Percentiles rank a stretch among this genome's conserved stretches.
These are phyloP conservation scores for Tricholoma sp. DNA, from an alignment of 768 basidiomycete species.

Conservation along the genomic window DNA sequence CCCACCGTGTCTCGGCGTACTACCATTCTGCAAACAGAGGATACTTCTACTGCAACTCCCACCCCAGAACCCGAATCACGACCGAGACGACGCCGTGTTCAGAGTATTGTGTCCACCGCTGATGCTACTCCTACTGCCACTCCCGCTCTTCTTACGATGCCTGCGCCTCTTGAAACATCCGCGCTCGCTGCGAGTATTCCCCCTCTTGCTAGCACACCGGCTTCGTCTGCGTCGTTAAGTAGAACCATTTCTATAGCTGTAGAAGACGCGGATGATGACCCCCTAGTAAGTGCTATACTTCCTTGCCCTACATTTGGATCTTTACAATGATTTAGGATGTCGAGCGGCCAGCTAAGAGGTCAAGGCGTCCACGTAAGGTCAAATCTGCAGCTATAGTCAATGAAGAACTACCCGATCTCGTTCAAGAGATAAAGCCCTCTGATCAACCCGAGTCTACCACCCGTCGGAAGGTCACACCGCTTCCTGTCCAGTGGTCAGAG, in stretches of 20 bases:
- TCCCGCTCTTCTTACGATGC: not conserved
- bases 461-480: slow-evolving; percentile 19
- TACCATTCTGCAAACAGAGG: slow-evolving; percentile 39
- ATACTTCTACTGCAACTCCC: slow-evolving; percentile 51
- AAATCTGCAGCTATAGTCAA: slow-evolving; percentile 37
- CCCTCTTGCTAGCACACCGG: not conserved
- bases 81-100: slow-evolving; percentile 17
- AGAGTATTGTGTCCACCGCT: slow-evolving; percentile 7
- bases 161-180: not conserved
- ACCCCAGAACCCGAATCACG: slow-evolving; percentile 62
- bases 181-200: not conserved
- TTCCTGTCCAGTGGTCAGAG: slow-evolving; percentile 53
- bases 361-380: slow-evolving; percentile 34
- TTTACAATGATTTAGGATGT: slow-evolving; percentile 20
- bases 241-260: slow-evolving; percentile 13
- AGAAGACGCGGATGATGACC: slow-evolving; percentile 20
- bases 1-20: slow-evolving; percentile 30
- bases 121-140: not conserved
- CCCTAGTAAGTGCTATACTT: slow-evolving; percentile 9
- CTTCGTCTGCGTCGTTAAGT: slow-evolving; percentile 10
- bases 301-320: not conserved
- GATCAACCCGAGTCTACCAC: slow-evolving; percentile 16
- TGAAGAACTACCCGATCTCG: slow-evolving; percentile 29
- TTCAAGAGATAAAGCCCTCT: slow-evolving; percentile 22
- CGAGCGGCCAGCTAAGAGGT: slow-evolving; percentile 34